A percentile compares a stretch with the other conserved stretches of the same genome.
Conservation (phyloP, 2,329 filamentous ascomycete species). For the Gyromitra esculenta region DNA sequence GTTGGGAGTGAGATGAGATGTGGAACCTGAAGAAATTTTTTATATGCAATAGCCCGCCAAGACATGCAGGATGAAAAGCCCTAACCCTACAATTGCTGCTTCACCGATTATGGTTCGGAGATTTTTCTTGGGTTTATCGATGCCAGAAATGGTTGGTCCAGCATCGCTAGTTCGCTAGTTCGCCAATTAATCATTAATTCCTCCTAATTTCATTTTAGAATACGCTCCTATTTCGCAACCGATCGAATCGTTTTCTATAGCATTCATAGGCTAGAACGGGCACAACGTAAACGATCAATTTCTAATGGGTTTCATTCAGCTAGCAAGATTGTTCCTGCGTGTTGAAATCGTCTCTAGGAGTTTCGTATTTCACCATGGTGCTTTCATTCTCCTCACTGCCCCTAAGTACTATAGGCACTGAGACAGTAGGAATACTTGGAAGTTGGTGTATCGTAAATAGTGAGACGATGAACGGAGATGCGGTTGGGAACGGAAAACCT, state of each 20-base stretch:
- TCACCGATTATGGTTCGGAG: constrained; percentile 30
- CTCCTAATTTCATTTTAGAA: background rate
- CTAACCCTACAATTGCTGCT: constrained; percentile 15
- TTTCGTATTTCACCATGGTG: background rate
- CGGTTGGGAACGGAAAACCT: background rate
- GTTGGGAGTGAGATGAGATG: constrained; percentile 5
- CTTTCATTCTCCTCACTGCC: background rate
- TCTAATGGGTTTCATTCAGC: background rate
- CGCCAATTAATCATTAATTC: background rate
- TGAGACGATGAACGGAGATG: background rate
- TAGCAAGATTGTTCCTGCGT: background rate
- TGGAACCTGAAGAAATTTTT: constrained; percentile 3
- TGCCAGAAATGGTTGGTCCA: background rate
- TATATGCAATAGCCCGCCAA: constrained; percentile 17
- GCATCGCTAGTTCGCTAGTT: background rate
- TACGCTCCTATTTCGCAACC: background rate
- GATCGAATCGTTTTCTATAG: constrained; percentile 17
- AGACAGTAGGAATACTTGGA: background rate
- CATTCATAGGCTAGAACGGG: no score
- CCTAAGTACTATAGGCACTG: background rate
- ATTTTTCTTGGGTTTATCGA: no score
- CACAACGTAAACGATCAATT: background rate
- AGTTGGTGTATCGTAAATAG: background rate
- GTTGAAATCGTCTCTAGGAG: background rate
- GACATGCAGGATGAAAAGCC: constrained; percentile 19